Conservation (phyloP, 73 alveolate genomes). For the Tetrahymena elliotti region DNA sequence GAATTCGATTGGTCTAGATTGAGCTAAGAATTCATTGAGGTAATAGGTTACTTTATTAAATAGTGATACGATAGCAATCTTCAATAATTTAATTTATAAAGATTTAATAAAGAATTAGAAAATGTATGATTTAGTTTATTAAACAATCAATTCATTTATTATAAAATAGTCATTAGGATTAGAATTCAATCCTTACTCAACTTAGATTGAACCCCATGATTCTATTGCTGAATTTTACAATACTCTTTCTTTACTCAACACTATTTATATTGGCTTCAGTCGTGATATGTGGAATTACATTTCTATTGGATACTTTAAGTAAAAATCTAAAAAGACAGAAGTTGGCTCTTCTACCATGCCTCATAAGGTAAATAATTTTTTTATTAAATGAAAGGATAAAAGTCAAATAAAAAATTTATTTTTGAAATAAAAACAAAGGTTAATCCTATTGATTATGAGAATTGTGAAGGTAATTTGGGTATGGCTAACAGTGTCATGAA, state of each 20-base stretch:
- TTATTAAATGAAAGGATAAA: background rate
- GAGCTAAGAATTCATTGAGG: slow-evolving; percentile 62
- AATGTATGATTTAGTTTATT: too few species aligned
- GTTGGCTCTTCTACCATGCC: slow-evolving; percentile 95
- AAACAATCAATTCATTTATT: background rate
- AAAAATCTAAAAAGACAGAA: slow-evolving; percentile 58
- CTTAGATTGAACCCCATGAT: slow-evolving; percentile 90
- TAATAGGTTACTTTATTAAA: background rate
- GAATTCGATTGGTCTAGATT: slow-evolving; percentile 67
- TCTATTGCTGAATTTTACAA: slow-evolving; percentile 55
- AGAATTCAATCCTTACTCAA: slow-evolving; percentile 78
- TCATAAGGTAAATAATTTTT: slow-evolving; percentile 51
- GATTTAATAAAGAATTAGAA: too few species aligned
- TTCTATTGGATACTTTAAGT: slow-evolving; percentile 70
- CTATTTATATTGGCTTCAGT: slow-evolving; percentile 69
- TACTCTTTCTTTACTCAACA: slow-evolving; percentile 47
- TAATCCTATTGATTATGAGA: slow-evolving; percentile 88
- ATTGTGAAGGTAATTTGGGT: slow-evolving; percentile 90
- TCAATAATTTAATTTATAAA: too few species aligned
- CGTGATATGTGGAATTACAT: slow-evolving; percentile 84
- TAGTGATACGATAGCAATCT: background rate
- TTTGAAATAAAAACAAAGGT: background rate
- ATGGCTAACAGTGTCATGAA: slow-evolving; percentile 53
- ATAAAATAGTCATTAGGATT: slow-evolving; percentile 42
- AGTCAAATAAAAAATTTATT: background rate